A percentile compares a stretch with the other conserved stretches of the same genome.
Evolutionary conservation across 2,329 filamentous ascomycete genomes (phyloP).

Genomic region (Beauveria sp.): DNA sequence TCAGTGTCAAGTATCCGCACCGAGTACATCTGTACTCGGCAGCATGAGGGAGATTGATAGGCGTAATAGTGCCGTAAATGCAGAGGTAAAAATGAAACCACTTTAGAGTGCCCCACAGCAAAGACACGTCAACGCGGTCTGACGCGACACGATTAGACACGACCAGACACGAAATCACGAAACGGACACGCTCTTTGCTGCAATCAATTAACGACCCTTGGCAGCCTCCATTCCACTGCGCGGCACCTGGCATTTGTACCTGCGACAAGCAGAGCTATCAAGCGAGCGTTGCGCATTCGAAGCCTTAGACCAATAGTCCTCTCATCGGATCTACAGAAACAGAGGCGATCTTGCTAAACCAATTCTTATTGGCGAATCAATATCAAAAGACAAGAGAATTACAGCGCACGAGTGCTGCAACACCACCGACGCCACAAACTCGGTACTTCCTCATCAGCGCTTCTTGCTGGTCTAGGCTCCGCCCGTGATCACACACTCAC

Average conservation of each 20-base stretch:
- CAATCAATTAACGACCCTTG: conserved; percentile 16
- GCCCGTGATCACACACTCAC: neutral
- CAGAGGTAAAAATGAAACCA: conserved; percentile 8
- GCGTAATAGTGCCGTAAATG: neutral
- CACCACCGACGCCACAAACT: neutral
- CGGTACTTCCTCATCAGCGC: neutral
- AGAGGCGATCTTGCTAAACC: neutral
- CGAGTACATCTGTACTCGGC: too few relatives aligned
- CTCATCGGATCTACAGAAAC: too few relatives aligned
- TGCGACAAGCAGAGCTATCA: neutral
- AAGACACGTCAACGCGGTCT: neutral
- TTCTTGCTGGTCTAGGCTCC: neutral
- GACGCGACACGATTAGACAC: conserved; percentile 17
- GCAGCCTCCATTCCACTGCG: conserved; percentile 9
- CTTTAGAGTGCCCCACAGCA: conserved; percentile 4
- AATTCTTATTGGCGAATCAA: neutral
- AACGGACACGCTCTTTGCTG: conserved; percentile 32
- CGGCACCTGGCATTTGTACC: neutral
- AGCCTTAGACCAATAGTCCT: neutral
- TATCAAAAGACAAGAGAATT: neutral
- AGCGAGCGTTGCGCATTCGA: neutral
- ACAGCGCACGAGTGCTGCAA: neutral
- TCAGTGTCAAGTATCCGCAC: neutral
- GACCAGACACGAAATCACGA: conserved; percentile 33
- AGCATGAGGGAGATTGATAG: neutral